A percentile compares a stretch with the other conserved stretches of the same genome.
Evolutionary conservation across 495 filamentous ascomycete genomes (phyloP).

Genomic region (Penicillium bovifimosum): DNA sequence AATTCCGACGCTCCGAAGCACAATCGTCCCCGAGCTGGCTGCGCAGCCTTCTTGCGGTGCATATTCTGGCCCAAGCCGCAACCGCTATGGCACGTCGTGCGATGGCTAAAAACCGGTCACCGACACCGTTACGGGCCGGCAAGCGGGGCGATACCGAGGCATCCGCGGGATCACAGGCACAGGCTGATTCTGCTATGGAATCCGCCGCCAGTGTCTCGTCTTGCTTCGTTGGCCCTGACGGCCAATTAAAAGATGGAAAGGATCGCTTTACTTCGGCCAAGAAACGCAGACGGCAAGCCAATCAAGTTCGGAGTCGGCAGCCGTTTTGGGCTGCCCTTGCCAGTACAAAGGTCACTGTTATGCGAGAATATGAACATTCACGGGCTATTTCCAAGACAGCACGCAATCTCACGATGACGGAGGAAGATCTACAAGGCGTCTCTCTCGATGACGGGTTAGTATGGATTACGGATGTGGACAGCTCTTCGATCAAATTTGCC

Average conservation of each 20-base stretch:
- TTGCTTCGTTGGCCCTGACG: slow-evolving; percentile 44
- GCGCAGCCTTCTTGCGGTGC: slow-evolving; percentile 65
- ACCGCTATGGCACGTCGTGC: slow-evolving; percentile 50
- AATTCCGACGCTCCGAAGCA: slow-evolving; percentile 38
- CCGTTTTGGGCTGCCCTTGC: slow-evolving; percentile 93
- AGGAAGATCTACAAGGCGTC: slow-evolving; percentile 76
- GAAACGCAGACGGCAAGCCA: slow-evolving; percentile 83
- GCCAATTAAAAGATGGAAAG: slow-evolving; percentile 50
- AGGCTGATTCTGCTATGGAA: slow-evolving; percentile 42
- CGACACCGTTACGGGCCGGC: slow-evolving; percentile 34
- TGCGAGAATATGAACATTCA: slow-evolving; percentile 87
- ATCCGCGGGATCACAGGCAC: slow-evolving; percentile 44
- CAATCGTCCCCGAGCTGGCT: slow-evolving; percentile 54
- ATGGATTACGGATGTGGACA: slow-evolving; percentile 81
- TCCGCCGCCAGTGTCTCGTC: slow-evolving; percentile 43
- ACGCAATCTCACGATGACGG: slow-evolving; percentile 63
- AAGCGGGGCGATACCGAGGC: slow-evolving; percentile 56
- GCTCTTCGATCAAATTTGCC: slow-evolving; percentile 76
- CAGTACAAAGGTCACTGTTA: slow-evolving; percentile 87
- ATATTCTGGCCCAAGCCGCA: slow-evolving; percentile 78
- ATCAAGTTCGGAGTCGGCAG: slow-evolving; percentile 81
- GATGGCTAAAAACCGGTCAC: slow-evolving; percentile 46
- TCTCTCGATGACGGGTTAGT: slow-evolving; percentile 74
- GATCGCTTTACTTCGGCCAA: slow-evolving; percentile 59
- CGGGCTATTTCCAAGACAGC: slow-evolving; percentile 68